Base-by-base conservation (phyloP, 164 flowering plant genomes). In the Annona cherimola region DNA sequence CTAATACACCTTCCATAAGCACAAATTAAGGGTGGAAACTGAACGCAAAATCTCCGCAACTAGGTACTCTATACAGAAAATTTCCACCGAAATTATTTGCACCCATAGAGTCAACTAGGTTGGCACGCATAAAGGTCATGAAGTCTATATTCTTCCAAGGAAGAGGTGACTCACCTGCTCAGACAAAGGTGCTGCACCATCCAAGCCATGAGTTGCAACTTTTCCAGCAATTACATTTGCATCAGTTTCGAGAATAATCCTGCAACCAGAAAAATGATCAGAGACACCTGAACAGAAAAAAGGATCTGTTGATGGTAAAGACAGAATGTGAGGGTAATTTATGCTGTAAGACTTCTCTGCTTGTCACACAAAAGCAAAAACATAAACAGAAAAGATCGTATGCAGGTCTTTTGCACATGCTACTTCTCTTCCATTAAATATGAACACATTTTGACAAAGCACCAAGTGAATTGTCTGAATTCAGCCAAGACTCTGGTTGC, bases 181-280 rank as follows among this genome's bases (percentile, higher is more conserved):
- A 68, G 90, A 84, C 67, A 88, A 79, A 18, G 89, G 83, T 45
- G 84, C 86, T 5, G 71, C 82, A 42, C 83, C 76, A 79, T 88
- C 92, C 72, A 78, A n/a, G 66, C 75, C 82, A 65, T 88, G 82
- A 60, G 77, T 76, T 35, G 87, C 79, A 12, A 88, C 90, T 73
- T 88, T 88, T 65, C 81, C 85, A 2, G 80, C 90, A 26, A 88
- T 86, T n/a, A 81, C 71, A 45, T 42, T 80, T 42, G 87, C 81
- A 68, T 88, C 89, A 45, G 78, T 79, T 76, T 79, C 78, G 62
- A 79, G 81, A 50, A 79, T 66, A 60, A 79, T 79, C 60, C 88
- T 85, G 82, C 55, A 69, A 61, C 1, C 61, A 40, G 50, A 71
- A 75, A 50, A 46, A 64, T 9, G 40, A 69, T 55, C 42, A 63